Evolutionary conservation across 192 early-diverging fungal species (phyloP), one percentile per base, ranked within the genome.

Genomic region (Coemansia sp.): DNA sequence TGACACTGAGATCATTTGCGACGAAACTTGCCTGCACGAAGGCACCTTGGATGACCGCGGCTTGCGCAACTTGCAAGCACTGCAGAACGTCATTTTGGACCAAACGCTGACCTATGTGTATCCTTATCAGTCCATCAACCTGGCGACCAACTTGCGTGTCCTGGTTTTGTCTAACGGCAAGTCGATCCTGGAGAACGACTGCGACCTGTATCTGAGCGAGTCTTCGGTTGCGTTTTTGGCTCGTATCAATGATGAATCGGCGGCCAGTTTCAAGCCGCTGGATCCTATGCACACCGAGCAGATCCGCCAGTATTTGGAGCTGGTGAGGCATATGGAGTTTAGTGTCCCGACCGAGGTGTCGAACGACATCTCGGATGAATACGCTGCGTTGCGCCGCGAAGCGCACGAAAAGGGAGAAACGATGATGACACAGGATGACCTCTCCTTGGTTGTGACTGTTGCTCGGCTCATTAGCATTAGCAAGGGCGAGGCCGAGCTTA

Each of bases 21-120:
- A 93, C 65, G 91, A 93, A 66, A 90, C 90, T 1, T 84, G 81
- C 18, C 62, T 93, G 65, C 70, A 85, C 21, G 89, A 91, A 60
- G 91, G 91, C 23, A 88, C 83, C 11, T 73, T 93, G 31, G 66
- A 75, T 18, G 89, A 91, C 40, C 74, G 77, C 43, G 91, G 91
- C 7, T 74, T 93, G 26, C 83, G 85, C 42, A 93, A 93, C 64
- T 66, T 91, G 31, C 89, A 90, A 34, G 85, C 88, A 9, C 59
- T 93, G 24, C 81, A 84, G 18, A 83, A 86, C 5, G 68, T 85
- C 20, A 84, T 90, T 20, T 66, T 84, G 26, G 78, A 84, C 35
- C 91, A 91, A 58, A 82, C 80, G 5, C 79, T 93, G 5, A 74
- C 65, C 10, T 93, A 91, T 50, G 70, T 70, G n/a, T 93, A 88